These are phyloP conservation scores for Sporothrix brasiliensis DNA, from an alignment of 2,329 filamentous ascomycete genomes.

Conservation along the genomic window DNA sequence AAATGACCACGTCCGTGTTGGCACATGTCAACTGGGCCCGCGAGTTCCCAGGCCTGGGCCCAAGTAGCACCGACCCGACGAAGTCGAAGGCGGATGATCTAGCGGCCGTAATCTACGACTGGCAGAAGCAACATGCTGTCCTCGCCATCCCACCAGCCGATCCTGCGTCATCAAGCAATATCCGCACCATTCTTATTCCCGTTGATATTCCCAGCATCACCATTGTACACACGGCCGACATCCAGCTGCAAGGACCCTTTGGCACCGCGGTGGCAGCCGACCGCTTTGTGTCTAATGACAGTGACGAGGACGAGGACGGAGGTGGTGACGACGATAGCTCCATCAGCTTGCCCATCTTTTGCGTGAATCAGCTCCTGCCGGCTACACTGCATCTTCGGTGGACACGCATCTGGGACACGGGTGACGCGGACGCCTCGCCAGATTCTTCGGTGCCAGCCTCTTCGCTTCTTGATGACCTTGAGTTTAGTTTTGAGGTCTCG, in stretches of 20 bases:
- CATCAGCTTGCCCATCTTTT: slow-evolving; percentile 48
- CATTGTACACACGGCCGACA: slow-evolving; percentile 77
- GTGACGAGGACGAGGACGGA: background rate
- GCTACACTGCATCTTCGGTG: slow-evolving; percentile 65
- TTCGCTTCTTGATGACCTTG: slow-evolving; percentile 51
- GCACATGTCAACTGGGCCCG: slow-evolving; percentile 52
- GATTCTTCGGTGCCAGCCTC: background rate
- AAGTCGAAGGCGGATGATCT: slow-evolving; percentile 40
- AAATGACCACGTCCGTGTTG: slow-evolving; percentile 54
- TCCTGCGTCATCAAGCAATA: slow-evolving; percentile 44
- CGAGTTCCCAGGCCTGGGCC: slow-evolving; percentile 54
- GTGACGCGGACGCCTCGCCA: slow-evolving; percentile 41
- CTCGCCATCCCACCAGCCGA: slow-evolving; percentile 43
- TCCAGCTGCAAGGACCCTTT: slow-evolving; percentile 54
- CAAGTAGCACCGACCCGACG: background rate
- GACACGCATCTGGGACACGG: slow-evolving; percentile 65
- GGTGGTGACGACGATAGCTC: background rate
- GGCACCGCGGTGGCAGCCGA: slow-evolving; percentile 38
- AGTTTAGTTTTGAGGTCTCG: slow-evolving; percentile 82
- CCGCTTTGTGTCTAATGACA: slow-evolving; percentile 35
- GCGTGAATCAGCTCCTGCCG: slow-evolving; percentile 66
- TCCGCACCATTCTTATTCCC: slow-evolving; percentile 75
- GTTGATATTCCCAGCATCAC: slow-evolving; percentile 85
- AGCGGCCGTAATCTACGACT: slow-evolving; percentile 44
- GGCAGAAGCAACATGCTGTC: slow-evolving; percentile 44